These are phyloP conservation scores for Quercus phellos DNA, from an alignment of 331 rosid genomes.

Conservation along the genomic window DNA sequence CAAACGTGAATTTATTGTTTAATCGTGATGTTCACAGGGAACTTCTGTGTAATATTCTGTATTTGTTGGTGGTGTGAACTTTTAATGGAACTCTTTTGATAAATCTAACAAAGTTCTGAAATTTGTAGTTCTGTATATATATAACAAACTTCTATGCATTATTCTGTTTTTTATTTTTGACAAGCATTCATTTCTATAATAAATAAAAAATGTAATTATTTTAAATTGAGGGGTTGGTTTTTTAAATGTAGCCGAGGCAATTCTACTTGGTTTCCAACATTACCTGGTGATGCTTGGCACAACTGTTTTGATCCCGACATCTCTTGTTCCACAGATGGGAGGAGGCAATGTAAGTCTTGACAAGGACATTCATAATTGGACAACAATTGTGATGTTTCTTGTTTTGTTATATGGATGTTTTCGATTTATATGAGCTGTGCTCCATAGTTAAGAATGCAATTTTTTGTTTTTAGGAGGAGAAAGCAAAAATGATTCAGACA, in stretches of 20 bases:
- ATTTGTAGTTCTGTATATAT: too few species aligned
- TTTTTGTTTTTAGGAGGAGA: constrained; percentile 62
- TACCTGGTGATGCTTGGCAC: constrained; percentile 99
- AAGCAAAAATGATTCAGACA: constrained; percentile 92
- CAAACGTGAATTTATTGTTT: neutral
- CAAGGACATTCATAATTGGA: neutral
- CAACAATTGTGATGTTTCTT: constrained; percentile 8
- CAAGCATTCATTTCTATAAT: neutral
- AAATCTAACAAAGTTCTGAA: neutral
- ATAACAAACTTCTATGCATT: too few species aligned
- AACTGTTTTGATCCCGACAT: constrained; percentile 82
- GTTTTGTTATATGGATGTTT: neutral
- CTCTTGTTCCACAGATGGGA: constrained; percentile 96
- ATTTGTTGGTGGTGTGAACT: neutral
- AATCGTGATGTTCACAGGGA: neutral
- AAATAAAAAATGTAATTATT: constrained; percentile 14
- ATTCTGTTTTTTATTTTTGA: neutral
- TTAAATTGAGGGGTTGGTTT: constrained; percentile 6
- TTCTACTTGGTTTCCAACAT: constrained; percentile 95
- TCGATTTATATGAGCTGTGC: neutral
- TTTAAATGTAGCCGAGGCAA: constrained; percentile 84
- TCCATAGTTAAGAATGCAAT: constrained; percentile 14
- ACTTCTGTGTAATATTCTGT: neutral
- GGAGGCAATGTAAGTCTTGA: constrained; percentile 81
- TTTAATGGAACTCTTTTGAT: neutral